These are phyloP conservation scores for Cyclospora cayetanensis DNA, from an alignment of 169 alveolate genomes.

Conservation along the genomic window DNA sequence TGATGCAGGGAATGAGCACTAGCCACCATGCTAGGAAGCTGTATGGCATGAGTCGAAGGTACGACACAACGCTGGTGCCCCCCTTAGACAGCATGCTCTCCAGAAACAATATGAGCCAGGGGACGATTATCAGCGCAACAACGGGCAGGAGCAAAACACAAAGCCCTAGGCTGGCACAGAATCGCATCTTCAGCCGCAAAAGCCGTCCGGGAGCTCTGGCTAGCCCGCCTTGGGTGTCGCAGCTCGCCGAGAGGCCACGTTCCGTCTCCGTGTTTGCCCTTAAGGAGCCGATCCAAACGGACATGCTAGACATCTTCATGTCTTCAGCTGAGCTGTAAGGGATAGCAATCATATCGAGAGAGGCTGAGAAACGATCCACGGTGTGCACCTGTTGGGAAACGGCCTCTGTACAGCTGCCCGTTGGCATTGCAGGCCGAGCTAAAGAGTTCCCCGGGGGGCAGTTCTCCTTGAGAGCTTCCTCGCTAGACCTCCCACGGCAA, in stretches of 20 bases:
- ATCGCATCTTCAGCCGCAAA: no score
- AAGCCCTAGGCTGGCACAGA: no score
- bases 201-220: no score
- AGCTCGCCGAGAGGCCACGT: no score
- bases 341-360: not conserved
- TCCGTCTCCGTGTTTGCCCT: not conserved
- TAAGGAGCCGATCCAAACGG: not conserved
- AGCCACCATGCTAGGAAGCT: constrained; percentile 58
- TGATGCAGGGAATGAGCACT: constrained; percentile 1
- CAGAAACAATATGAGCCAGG: constrained; percentile 1
- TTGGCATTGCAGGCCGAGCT: no score
- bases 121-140: not conserved
- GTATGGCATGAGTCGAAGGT: constrained; percentile 42
- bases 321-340: constrained; percentile 40
- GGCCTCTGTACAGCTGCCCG: not conserved
- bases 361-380: not conserved
- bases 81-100: not conserved
- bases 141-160: not conserved
- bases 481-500: no score
- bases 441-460: no score
- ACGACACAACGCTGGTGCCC: constrained; percentile 23
- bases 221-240: no score
- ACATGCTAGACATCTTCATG: not conserved
- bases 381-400: not conserved
- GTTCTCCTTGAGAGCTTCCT: no score